Evolutionary conservation across 306 rosid species (phyloP).

Genomic region (Albizia julibrissin): DNA sequence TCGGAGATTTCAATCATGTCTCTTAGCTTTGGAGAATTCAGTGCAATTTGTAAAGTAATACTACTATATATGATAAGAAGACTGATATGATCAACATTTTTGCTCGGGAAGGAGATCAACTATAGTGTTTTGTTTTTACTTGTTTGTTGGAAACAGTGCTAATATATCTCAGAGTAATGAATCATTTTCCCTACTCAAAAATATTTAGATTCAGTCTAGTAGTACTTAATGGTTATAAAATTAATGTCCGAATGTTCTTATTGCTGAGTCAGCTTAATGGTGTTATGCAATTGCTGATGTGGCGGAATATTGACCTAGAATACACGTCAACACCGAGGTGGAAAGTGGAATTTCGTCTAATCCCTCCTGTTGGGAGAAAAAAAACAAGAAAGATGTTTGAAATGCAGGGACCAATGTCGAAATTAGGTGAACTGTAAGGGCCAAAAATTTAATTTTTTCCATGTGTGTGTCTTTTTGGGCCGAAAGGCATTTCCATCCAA

Average conservation of each 20-base stretch:
- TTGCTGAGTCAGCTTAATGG: not conserved
- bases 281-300: not conserved
- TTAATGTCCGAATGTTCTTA: not conserved
- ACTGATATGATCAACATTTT: constrained; percentile 26
- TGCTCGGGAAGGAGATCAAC: constrained; percentile 18
- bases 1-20: constrained; percentile 12
- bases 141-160: not conserved
- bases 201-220: not conserved
- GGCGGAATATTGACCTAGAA: not conserved
- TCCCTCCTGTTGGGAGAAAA: not conserved
- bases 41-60: constrained; percentile 12
- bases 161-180: not conserved
- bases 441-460: not conserved
- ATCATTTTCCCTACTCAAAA: not conserved
- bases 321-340: not conserved
- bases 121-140: constrained; percentile 22
- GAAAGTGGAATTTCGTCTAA: not conserved
- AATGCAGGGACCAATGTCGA: not conserved
- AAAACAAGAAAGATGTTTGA: not conserved
- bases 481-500: not conserved
- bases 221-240: not conserved
- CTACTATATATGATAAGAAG: not conserved
- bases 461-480: not conserved
- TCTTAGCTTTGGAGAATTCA: constrained; percentile 31
- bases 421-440: not conserved